Conservation (phyloP, 768 basidiomycete genomes). For the Rhodotorula taiwanensis region DNA sequence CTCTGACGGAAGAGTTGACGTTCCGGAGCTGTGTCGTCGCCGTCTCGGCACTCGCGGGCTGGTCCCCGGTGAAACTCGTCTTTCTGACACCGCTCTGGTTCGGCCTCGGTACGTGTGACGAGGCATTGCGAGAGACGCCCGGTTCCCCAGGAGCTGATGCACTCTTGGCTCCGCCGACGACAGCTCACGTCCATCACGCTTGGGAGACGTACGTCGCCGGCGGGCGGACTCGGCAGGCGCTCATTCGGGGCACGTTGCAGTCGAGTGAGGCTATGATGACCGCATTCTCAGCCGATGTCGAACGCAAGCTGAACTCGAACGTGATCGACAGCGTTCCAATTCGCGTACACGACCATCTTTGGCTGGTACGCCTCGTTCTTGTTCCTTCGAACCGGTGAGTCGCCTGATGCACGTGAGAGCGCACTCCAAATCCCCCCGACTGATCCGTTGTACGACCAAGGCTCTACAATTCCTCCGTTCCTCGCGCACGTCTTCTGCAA, state of each 20-base stretch:
- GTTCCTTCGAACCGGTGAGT: neutral
- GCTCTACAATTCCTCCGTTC: conserved; percentile 53
- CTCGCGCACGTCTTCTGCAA: conserved; percentile 87
- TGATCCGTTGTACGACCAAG: neutral
- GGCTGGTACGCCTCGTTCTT: conserved; percentile 61
- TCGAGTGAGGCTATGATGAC: too few relatives aligned
- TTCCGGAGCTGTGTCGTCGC: conserved; percentile 79
- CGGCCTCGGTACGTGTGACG: conserved; percentile 63
- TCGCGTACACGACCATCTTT: conserved; percentile 84
- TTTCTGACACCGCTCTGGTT: conserved; percentile 79
- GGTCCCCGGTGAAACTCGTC: conserved; percentile 57
- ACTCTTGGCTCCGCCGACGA: too few relatives aligned
- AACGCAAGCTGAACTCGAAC: neutral
- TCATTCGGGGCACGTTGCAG: conserved; percentile 52
- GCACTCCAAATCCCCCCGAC: too few relatives aligned
- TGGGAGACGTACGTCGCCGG: conserved; percentile 73
- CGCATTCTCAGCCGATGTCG: too few relatives aligned
- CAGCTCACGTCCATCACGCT: conserved; percentile 88
- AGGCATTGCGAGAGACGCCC: too few relatives aligned
- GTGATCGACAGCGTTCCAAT: conserved; percentile 65
- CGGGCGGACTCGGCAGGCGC: conserved; percentile 62
- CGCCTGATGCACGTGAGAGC: too few relatives aligned
- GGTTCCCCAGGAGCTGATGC: too few relatives aligned
- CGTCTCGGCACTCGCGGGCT: conserved; percentile 62
- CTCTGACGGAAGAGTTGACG: conserved; percentile 84